phyloP scores from a whole-genome alignment of 352 stramenopile genomes.

The Phytopythium kandeliae region DNA sequence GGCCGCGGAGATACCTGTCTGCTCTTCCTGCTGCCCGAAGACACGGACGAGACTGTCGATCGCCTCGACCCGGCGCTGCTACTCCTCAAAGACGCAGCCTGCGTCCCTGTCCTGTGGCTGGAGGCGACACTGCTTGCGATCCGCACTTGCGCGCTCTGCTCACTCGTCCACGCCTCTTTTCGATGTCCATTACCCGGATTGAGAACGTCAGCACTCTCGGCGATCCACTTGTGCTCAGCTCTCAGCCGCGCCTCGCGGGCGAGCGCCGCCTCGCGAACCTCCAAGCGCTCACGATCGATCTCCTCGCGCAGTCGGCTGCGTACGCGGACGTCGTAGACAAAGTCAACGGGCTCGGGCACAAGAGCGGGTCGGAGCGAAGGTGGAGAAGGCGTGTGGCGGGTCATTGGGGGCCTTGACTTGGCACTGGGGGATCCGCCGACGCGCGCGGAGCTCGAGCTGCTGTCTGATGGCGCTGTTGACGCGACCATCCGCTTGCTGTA shows the following conservation, averaged over 20 bases:
- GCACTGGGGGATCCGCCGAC: not conserved
- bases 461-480: constrained; percentile 9
- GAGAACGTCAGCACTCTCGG: constrained; percentile 9
- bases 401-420: not conserved
- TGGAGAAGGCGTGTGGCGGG: not conserved
- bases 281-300: constrained; percentile 42
- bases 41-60: not conserved
- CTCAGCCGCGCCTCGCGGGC: constrained; percentile 36
- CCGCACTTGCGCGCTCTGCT: not conserved
- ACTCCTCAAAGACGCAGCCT: not conserved
- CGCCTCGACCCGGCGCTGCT: not conserved
- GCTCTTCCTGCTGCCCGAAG: constrained; percentile 2
- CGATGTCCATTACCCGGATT: constrained; percentile 3
- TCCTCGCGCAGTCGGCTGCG: constrained; percentile 47
- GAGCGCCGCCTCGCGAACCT: constrained; percentile 19
- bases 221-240: constrained; percentile 40
- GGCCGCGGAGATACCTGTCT: constrained; percentile 7
- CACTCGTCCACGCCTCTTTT: constrained; percentile 10
- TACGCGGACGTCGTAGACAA: constrained; percentile 63
- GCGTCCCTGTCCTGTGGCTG: not conserved
- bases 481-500: constrained; percentile 29
- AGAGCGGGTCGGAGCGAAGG: not conserved
- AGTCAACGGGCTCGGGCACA: constrained; percentile 36
- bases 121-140: not conserved
- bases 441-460: not conserved